These are phyloP conservation scores for Colletotrichum sansevieriae DNA, from an alignment of 2,329 filamentous ascomycete genomes.

Conservation along the genomic window DNA sequence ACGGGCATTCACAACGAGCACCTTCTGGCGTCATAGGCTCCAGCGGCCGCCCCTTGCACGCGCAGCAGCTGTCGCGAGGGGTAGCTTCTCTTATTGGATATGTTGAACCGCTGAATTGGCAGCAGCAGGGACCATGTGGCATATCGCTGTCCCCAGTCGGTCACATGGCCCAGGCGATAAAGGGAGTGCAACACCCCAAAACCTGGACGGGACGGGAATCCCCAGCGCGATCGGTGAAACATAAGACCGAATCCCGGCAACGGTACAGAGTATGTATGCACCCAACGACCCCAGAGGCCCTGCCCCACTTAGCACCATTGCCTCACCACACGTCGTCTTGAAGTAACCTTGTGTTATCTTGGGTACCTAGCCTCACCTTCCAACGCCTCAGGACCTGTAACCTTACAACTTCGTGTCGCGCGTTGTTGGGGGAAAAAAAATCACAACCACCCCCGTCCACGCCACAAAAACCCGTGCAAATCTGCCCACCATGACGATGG, in stretches of 20 bases:
- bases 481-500: slow-evolving; percentile 61
- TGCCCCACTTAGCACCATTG: slow-evolving; percentile 36
- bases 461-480: background rate
- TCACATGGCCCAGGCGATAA: slow-evolving; percentile 39
- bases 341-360: background rate
- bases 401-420: slow-evolving; percentile 6
- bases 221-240: slow-evolving; percentile 11
- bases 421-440: background rate
- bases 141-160: slow-evolving; percentile 30
- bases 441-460: background rate
- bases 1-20: slow-evolving; percentile 11
- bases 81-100: slow-evolving; percentile 33
- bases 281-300: background rate
- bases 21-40: slow-evolving; percentile 41
- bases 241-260: slow-evolving; percentile 28
- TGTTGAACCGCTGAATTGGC: slow-evolving; percentile 34
- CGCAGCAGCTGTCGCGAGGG: slow-evolving; percentile 29
- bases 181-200: slow-evolving; percentile 1
- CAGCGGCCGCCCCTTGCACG: slow-evolving; percentile 36
- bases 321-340: slow-evolving; percentile 35
- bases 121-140: slow-evolving; percentile 40
- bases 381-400: slow-evolving; percentile 7
- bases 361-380: slow-evolving; percentile 9
- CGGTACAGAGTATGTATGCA: too few relatives aligned
- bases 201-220: background rate